These are phyloP conservation scores for Aspergillus persii DNA, from an alignment of 2,329 filamentous ascomycete species.

Conservation along the genomic window DNA sequence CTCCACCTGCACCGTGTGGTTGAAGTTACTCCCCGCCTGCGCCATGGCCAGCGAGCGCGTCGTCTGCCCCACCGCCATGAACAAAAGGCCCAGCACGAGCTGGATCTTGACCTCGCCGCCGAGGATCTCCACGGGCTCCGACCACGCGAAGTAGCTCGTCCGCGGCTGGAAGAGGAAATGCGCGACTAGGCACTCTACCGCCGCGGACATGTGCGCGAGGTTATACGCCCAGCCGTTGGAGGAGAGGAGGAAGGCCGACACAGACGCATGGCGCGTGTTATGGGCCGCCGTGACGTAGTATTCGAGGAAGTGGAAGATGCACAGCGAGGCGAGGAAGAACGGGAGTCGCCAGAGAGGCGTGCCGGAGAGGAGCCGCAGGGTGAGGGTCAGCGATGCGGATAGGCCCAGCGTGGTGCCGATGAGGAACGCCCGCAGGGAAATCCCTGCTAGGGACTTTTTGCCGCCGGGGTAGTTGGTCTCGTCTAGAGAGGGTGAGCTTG, in stretches of 20 bases:
- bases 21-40: conserved; percentile 87
- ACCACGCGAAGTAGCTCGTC: conserved; percentile 48
- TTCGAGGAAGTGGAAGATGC: conserved; percentile 91
- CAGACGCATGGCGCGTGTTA: conserved; percentile 71
- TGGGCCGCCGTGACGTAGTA: conserved; percentile 85
- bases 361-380: conserved; percentile 22
- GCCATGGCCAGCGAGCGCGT: conserved; percentile 83
- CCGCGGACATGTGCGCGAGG: conserved; percentile 73
- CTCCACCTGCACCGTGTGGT: conserved; percentile 73
- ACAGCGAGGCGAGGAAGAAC: conserved; percentile 58
- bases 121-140: conserved; percentile 28
- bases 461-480: conserved; percentile 37
- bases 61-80: conserved; percentile 69
- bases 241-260: conserved; percentile 77
- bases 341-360: conserved; percentile 56
- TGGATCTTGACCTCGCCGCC: conserved; percentile 29
- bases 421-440: conserved; percentile 46
- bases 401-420: conserved; percentile 43
- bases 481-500: conserved; percentile 23
- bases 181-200: conserved; percentile 64
- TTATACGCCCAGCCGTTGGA: conserved; percentile 83
- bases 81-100: conserved; percentile 56
- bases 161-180: conserved; percentile 24
- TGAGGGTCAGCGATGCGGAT: conserved; percentile 28
- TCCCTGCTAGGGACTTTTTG: conserved; percentile 43